A percentile compares a stretch with the other conserved stretches of the same genome.
These are phyloP conservation scores for Singerocomus rubriflavus DNA, from an alignment of 1,284 basidiomycete species.

Conservation along the genomic window DNA sequence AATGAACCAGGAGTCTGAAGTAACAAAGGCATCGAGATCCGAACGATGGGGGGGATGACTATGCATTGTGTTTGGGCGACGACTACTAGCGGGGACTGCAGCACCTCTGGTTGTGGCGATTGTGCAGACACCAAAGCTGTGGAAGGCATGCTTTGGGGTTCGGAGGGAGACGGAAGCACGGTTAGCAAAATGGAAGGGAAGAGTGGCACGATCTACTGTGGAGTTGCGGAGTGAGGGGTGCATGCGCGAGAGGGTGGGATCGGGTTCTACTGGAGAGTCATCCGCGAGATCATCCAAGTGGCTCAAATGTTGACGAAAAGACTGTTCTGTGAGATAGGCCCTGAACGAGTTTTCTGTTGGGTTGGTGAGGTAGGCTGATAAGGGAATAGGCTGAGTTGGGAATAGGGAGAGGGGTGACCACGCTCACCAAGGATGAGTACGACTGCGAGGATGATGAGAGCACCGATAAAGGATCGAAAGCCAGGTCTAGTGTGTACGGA, in stretches of 20 bases:
- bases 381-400: constrained; percentile 10
- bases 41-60: constrained; percentile 28
- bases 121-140: constrained; percentile 82
- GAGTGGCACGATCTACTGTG: constrained; percentile 29
- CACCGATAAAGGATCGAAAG: constrained; percentile 64
- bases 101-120: constrained; percentile 53
- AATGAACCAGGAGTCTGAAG: constrained; percentile 80
- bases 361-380: constrained; percentile 87
- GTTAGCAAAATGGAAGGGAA: constrained; percentile 84
- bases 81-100: constrained; percentile 20
- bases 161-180: constrained; percentile 89
- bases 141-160: constrained; percentile 89
- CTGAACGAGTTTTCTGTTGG: constrained; percentile 91
- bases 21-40: constrained; percentile 45
- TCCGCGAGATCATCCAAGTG: constrained; percentile 73
- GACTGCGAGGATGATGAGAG: constrained; percentile 63
- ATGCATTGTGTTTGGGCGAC: constrained; percentile 17
- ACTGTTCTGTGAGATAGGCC: constrained; percentile 91
- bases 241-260: constrained; percentile 34
- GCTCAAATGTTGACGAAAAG: constrained; percentile 90
- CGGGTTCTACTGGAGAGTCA: constrained; percentile 39
- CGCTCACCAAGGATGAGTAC: constrained; percentile 68
- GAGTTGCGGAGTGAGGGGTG: constrained; percentile 22
- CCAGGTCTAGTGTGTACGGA: constrained; percentile 56
- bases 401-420: background rate